Evolutionary conservation across 805 yeast genomes (phyloP).

Genomic region (Ogataea ganodermae): DNA sequence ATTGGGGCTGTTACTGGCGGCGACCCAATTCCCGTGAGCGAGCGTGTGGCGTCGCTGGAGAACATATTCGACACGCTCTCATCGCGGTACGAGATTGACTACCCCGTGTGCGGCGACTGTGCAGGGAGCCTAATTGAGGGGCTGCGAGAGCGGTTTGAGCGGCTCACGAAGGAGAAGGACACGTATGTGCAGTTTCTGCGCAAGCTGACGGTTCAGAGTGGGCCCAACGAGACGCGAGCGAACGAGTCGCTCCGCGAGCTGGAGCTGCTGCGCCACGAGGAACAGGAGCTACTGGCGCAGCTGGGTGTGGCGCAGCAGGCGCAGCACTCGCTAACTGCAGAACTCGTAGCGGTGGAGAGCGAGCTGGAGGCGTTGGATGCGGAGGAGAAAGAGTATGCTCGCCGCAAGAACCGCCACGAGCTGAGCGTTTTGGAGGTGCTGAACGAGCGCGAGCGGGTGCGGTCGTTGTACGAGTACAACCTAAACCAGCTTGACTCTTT

Average conservation of each 20-base stretch:
- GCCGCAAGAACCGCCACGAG: conserved; percentile 55
- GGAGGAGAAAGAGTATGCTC: conserved; percentile 49
- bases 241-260: conserved; percentile 48
- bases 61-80: conserved; percentile 74
- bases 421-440: conserved; percentile 51
- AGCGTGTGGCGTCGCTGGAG: conserved; percentile 49
- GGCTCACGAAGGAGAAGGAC: conserved; percentile 74
- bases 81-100: conserved; percentile 76
- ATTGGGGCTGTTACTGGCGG: conserved; percentile 7
- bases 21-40: conserved; percentile 35
- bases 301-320: conserved; percentile 46
- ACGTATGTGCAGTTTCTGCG: conserved; percentile 71
- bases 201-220: conserved; percentile 60
- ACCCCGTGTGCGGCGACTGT: conserved; percentile 89
- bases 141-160: conserved; percentile 69
- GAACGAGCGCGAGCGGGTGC: conserved; percentile 61
- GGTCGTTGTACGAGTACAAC: conserved; percentile 62
- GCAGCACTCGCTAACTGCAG: conserved; percentile 46
- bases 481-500: conserved; percentile 68
- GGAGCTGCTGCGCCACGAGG: conserved; percentile 44
- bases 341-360: conserved; percentile 46
- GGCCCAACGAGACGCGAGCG: conserved; percentile 45
- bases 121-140: conserved; percentile 64
- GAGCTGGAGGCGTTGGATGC: conserved; percentile 39
- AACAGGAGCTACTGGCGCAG: conserved; percentile 36